These are phyloP conservation scores for Rauvolfia tetraphylla DNA, from an alignment of 257 asterid genomes.

Conservation along the genomic window DNA sequence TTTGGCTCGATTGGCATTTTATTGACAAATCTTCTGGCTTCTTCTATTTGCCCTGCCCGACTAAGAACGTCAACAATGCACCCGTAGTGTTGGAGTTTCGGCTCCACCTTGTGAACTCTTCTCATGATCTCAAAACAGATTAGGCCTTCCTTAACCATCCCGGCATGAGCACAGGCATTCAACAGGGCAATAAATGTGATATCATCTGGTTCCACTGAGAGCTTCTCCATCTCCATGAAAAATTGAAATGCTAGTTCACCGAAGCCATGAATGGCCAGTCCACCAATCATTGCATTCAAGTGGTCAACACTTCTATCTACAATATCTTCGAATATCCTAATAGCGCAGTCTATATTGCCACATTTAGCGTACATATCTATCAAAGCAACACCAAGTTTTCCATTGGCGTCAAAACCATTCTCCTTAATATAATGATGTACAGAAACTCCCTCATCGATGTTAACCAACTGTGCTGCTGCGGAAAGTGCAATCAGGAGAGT, in stretches of 20 bases:
- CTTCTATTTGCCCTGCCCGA: slow-evolving; percentile 60
- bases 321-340: slow-evolving; percentile 47
- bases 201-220: slow-evolving; percentile 53
- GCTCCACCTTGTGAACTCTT: slow-evolving; percentile 52
- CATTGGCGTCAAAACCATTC: slow-evolving; percentile 37
- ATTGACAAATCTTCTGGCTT: slow-evolving; percentile 54
- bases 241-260: slow-evolving; percentile 67
- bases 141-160: slow-evolving; percentile 80
- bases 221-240: slow-evolving; percentile 67
- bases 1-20: slow-evolving; percentile 79
- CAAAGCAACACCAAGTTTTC: slow-evolving; percentile 71
- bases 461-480: slow-evolving; percentile 63
- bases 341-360: slow-evolving; percentile 61
- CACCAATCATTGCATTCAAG: slow-evolving; percentile 88
- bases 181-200: slow-evolving; percentile 65
- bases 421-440: slow-evolving; percentile 46
- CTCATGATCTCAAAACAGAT: slow-evolving; percentile 72
- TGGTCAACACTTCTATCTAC: slow-evolving; percentile 55
- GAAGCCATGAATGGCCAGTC: slow-evolving; percentile 70
- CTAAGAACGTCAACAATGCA: slow-evolving; percentile 82
- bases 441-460: slow-evolving; percentile 51
- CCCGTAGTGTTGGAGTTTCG: slow-evolving; percentile 76
- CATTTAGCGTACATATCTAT: slow-evolving; percentile 88
- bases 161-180: slow-evolving; percentile 85
- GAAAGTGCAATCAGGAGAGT: slow-evolving; percentile 64